Base-by-base conservation (phyloP, 164 flowering plant species). In the Brasenia schreberi region DNA sequence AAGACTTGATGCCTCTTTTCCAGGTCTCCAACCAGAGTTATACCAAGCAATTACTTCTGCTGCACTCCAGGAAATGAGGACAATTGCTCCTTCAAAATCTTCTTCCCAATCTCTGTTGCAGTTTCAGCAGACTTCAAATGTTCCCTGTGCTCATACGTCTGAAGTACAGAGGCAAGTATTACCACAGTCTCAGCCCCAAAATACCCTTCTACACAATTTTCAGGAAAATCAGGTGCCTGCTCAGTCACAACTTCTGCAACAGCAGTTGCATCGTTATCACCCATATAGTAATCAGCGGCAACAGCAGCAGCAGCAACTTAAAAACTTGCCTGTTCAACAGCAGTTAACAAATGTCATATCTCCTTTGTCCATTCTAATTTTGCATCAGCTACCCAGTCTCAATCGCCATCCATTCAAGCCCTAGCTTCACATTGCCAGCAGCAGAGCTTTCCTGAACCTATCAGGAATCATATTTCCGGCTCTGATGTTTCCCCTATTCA, bases 111-210 rank as follows among this genome's bases (percentile, higher is more conserved):
- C 27, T 23, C 27, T 23, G 27, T 23, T 23, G 27, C 27, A 23
- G 27, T 23, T 23, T 23, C 27, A 23, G 27, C 27, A 23, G 27
- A 23, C 27, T 23, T 23, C 27, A 23, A 23, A 23, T 23, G 27
- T 23, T 23, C 68, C 83, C 19, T 23, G 27, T 23, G 27, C 27
- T 23, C 27, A 23, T 23, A 23, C 27, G 27, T 68, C 80, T 73
- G 43, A 83, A 18, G 64, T 86, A 72, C 90, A 80, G 64, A 73
- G 82, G 59, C 97, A 86, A 70, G 79, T 83, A 76, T 60, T 87
- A 71, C 89, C 78, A 70, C 87, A 81, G 61, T 59, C 87, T 63
- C 96, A 85, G 63, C 27, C 27, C 27, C 62, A 52, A 45, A 76
- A 77, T 9, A 44, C 82, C 53, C 84, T 82, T 72, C 70, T 80